Percentiles rank a stretch among this genome's conserved stretches.
phyloP scores from a whole-genome alignment of 805 yeast species.

The Candida mattraensis region DNA sequence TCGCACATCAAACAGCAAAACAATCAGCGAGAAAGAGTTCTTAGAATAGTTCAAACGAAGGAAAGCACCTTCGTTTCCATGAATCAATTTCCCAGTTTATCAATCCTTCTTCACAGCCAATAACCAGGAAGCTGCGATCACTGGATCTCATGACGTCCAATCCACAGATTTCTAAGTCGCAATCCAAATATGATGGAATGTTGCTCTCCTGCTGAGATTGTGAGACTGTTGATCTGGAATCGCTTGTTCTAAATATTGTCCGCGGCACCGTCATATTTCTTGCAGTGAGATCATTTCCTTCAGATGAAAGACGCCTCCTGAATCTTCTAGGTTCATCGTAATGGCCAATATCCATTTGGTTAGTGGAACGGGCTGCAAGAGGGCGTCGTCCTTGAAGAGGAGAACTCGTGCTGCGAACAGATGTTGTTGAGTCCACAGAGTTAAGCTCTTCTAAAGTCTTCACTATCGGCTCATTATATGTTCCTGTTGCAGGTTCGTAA shows the following conservation, averaged over 20 bases:
- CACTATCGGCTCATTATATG: slow-evolving; percentile 29
- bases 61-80: slow-evolving; percentile 61
- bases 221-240: slow-evolving; percentile 9
- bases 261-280: no score
- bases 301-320: no score
- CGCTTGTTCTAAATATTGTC: no score
- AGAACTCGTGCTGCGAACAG: no score
- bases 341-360: no score
- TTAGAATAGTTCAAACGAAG: slow-evolving; percentile 50
- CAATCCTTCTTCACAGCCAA: slow-evolving; percentile 69
- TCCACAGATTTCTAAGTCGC: slow-evolving; percentile 53
- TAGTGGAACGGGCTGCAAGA: no score
- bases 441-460: slow-evolving; percentile 32
- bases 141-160: slow-evolving; percentile 54
- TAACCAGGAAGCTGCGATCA: slow-evolving; percentile 46
- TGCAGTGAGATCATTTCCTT: no score
- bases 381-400: no score
- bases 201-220: neutral
- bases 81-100: slow-evolving; percentile 69
- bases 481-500: slow-evolving; percentile 14
- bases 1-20: neutral
- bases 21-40: no score
- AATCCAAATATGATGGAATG: slow-evolving; percentile 22
- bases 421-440: slow-evolving; percentile 8
- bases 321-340: no score